These are phyloP conservation scores for Xerocomus potaroensis DNA, from an alignment of 768 basidiomycete genomes.

Conservation along the genomic window DNA sequence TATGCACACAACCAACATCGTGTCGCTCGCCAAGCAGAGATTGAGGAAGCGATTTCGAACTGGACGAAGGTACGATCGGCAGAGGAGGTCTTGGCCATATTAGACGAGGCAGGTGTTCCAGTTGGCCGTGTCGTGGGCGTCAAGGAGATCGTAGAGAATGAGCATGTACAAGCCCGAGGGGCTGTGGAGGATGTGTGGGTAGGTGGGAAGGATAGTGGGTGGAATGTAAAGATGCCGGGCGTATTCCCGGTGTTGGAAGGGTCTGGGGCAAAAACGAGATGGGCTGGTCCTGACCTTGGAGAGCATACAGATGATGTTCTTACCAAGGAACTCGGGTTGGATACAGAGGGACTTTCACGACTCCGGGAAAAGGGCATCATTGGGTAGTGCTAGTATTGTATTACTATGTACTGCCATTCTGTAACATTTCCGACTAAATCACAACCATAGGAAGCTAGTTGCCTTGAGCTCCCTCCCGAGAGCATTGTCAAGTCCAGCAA, in stretches of 20 bases:
- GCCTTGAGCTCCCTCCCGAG: conserved; percentile 35
- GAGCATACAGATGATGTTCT: conserved; percentile 51
- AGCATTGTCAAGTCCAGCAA: conserved; percentile 40
- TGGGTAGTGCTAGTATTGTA: conserved; percentile 20
- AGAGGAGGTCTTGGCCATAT: conserved; percentile 48
- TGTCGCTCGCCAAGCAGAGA: conserved; percentile 42
- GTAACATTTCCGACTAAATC: not conserved
- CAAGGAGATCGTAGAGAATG: conserved; percentile 55
- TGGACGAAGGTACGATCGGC: conserved; percentile 53
- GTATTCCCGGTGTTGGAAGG: conserved; percentile 63
- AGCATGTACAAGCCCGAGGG: conserved; percentile 52
- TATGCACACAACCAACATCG: conserved; percentile 44
- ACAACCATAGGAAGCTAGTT: conserved; percentile 37
- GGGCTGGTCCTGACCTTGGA: conserved; percentile 71
- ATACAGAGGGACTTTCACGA: conserved; percentile 32
- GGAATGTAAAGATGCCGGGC: conserved; percentile 65
- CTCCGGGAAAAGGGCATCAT: conserved; percentile 42
- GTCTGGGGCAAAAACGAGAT: conserved; percentile 51
- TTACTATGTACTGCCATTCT: not conserved
- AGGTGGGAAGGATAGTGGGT: conserved; percentile 36
- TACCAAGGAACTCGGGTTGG: conserved; percentile 40
- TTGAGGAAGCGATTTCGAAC: conserved; percentile 56
- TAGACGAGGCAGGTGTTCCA: conserved; percentile 54
- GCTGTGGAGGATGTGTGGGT: conserved; percentile 60
- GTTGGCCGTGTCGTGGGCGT: conserved; percentile 62